Evolutionary conservation across 371 early-diverging fungal genomes (phyloP).

Genomic region (Nematocida sp.): DNA sequence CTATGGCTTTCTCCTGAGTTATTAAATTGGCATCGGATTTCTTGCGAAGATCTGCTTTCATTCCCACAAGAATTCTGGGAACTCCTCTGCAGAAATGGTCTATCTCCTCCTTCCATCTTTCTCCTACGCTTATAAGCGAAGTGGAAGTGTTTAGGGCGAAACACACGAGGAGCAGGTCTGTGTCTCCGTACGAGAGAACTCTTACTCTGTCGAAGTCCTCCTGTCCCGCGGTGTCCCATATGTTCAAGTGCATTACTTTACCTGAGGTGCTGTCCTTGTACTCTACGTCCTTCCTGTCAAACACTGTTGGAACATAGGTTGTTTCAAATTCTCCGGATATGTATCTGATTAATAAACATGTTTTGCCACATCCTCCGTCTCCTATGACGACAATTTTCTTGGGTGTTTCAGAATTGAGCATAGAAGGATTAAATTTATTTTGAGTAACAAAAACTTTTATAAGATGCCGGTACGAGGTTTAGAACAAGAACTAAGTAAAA

Average conservation of each 20-base stretch:
- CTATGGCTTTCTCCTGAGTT: conserved; percentile 48
- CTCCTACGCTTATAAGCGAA: conserved; percentile 75
- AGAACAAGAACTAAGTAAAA: conserved; percentile 44
- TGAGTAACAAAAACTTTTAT: conserved; percentile 38
- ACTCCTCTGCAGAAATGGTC: conserved; percentile 73
- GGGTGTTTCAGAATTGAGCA: conserved; percentile 9
- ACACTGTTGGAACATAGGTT: conserved; percentile 73
- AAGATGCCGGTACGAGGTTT: conserved; percentile 64
- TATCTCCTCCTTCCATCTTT: conserved; percentile 81
- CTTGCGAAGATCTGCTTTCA: conserved; percentile 86
- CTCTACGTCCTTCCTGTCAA: conserved; percentile 36
- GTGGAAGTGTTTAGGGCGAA: conserved; percentile 73
- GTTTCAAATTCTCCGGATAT: conserved; percentile 92
- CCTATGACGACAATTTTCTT: conserved; percentile 63
- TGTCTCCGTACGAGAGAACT: conserved; percentile 77
- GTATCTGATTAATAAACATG: conserved; percentile 81
- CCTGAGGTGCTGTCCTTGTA: conserved; percentile 29
- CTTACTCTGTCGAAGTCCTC: conserved; percentile 78
- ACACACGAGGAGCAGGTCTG: conserved; percentile 79
- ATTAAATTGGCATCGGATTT: conserved; percentile 49
- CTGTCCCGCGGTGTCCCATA: conserved; percentile 84
- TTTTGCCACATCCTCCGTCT: conserved; percentile 74
- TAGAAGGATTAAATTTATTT: conserved; percentile 39
- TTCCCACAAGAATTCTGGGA: conserved; percentile 90
- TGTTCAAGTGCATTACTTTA: conserved; percentile 66